Conservation (phyloP, 1,284 basidiomycete genomes). For the Omphalotus olearius region DNA sequence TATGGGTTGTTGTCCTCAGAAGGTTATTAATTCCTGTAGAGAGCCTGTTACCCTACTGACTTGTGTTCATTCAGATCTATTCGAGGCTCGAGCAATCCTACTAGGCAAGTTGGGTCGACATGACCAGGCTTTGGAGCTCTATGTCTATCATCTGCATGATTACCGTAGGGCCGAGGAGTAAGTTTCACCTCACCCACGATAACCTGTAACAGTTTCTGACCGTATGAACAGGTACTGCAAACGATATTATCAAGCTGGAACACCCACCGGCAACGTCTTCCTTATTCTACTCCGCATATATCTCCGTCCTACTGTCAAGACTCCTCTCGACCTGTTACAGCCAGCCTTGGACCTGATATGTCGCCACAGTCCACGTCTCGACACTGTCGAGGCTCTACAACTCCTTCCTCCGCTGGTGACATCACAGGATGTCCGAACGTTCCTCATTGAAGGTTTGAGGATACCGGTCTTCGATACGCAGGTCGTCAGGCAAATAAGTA, state of each 20-base stretch:
- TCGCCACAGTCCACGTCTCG: constrained; percentile 78
- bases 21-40: constrained; percentile 37
- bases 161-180: constrained; percentile 86
- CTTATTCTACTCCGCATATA: constrained; percentile 85
- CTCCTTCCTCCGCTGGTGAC: constrained; percentile 87
- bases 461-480: constrained; percentile 63
- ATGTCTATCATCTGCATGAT: constrained; percentile 84
- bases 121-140: constrained; percentile 89
- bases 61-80: constrained; percentile 53
- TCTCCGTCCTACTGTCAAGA: constrained; percentile 62
- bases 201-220: constrained; percentile 5
- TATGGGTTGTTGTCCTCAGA: constrained; percentile 75
- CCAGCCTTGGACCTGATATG: constrained; percentile 85
- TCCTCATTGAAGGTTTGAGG: constrained; percentile 74
- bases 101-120: constrained; percentile 89
- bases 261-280: constrained; percentile 67
- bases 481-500: constrained; percentile 65
- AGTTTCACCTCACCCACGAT: constrained; percentile 21
- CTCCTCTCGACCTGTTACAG: constrained; percentile 51
- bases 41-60: too few species aligned
- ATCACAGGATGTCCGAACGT: constrained; percentile 74
- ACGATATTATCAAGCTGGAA: constrained; percentile 62
- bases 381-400: constrained; percentile 76
- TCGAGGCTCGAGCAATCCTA: constrained; percentile 86
- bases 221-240: constrained; percentile 73